phyloP scores from a whole-genome alignment of 2,329 filamentous ascomycete species.

The Hypoxylon sp. region DNA sequence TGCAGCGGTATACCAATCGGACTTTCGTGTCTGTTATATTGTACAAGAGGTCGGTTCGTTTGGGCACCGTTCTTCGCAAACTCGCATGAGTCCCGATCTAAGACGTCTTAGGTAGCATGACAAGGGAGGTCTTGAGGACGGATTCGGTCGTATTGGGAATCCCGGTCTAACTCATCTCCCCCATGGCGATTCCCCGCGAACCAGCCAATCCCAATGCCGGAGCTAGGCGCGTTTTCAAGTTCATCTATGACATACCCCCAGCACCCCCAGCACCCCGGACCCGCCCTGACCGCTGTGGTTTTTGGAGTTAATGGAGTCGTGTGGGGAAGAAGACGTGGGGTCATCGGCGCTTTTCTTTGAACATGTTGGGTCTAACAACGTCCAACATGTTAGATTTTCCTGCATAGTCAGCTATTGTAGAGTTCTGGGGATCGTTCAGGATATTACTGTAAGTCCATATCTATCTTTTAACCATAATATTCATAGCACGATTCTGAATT shows the following conservation, averaged over 20 bases:
- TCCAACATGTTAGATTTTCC: conserved; percentile 7
- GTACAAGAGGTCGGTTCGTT: neutral
- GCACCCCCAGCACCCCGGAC: conserved; percentile 31
- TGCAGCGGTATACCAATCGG: conserved; percentile 20
- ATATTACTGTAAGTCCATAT: neutral
- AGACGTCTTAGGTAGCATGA: conserved; percentile 13
- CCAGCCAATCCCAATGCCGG: conserved; percentile 37
- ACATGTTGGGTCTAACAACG: conserved; percentile 8
- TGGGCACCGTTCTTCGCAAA: conserved; percentile 19
- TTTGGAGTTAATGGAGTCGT: conserved; percentile 30
- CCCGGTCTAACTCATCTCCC: conserved; percentile 22
- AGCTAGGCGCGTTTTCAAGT: conserved; percentile 19
- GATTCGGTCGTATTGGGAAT: conserved; percentile 24
- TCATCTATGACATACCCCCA: conserved; percentile 36
- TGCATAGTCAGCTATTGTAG: conserved; percentile 1
- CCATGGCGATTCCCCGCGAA: conserved; percentile 25
- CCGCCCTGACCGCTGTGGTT: conserved; percentile 26
- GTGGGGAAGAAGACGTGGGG: conserved; percentile 38
- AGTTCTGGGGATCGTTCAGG: neutral
- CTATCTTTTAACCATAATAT: neutral
- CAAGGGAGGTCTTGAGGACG: conserved; percentile 9
- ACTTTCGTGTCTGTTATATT: conserved; percentile 18
- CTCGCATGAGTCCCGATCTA: conserved; percentile 18
- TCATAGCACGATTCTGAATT: neutral
- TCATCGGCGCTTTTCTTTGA: conserved; percentile 21